Conservation (phyloP, 2,329 filamentous ascomycete species). For the Lasiodiplodia theobromae region DNA sequence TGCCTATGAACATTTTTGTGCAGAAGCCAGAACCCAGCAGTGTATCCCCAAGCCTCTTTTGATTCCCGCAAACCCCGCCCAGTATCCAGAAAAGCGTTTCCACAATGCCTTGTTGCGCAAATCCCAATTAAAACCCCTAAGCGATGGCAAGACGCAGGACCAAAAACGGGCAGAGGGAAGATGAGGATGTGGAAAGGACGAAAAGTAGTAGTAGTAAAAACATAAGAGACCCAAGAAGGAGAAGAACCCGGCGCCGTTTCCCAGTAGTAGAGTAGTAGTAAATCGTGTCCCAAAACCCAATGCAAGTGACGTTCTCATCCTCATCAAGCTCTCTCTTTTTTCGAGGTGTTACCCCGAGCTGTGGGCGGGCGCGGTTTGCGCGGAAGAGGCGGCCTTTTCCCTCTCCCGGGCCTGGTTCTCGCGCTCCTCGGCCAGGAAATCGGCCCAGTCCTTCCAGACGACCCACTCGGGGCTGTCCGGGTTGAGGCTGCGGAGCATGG, state of each 20-base stretch:
- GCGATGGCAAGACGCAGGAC: not conserved
- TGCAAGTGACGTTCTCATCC: conserved; percentile 16
- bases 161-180: not conserved
- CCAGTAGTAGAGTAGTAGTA: not conserved
- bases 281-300: conserved; percentile 4
- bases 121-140: conserved; percentile 11
- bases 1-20: conserved; percentile 25
- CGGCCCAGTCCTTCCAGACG: conserved; percentile 29
- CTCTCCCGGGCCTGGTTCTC: conserved; percentile 9
- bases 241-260: not conserved
- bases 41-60: conserved; percentile 16
- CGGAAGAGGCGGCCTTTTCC: not conserved
- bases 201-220: not conserved
- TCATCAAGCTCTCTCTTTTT: not conserved
- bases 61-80: not conserved
- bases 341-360: conserved; percentile 1
- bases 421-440: conserved; percentile 24
- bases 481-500: conserved; percentile 25
- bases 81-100: not conserved
- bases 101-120: not conserved
- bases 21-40: conserved; percentile 12
- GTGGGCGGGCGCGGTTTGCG: conserved; percentile 4
- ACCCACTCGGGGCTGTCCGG: conserved; percentile 25
- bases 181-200: not conserved
- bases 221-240: not conserved